These are phyloP conservation scores for Aspergillus cavernicola DNA, from an alignment of 495 filamentous ascomycete genomes.

Conservation along the genomic window DNA sequence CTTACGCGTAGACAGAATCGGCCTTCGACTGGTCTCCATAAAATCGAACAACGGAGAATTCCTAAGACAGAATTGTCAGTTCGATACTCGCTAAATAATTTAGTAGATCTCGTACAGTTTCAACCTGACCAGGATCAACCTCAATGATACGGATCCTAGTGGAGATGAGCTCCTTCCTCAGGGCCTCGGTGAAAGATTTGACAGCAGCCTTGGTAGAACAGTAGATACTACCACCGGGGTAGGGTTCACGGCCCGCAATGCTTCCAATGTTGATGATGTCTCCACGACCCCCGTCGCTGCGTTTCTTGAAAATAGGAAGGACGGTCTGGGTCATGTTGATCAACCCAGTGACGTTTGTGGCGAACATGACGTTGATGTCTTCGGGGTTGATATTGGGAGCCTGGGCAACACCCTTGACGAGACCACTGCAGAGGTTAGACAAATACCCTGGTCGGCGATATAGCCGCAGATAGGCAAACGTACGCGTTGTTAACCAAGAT, in stretches of 20 bases:
- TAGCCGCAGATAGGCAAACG: slow-evolving; percentile 27
- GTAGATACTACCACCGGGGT: slow-evolving; percentile 90
- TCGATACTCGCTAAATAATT: background rate
- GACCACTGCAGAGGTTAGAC: slow-evolving; percentile 51
- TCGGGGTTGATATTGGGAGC: slow-evolving; percentile 77
- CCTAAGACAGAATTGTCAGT: slow-evolving; percentile 39
- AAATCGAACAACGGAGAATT: slow-evolving; percentile 93
- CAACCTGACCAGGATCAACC: slow-evolving; percentile 93
- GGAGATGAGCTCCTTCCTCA: slow-evolving; percentile 85
- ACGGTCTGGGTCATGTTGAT: slow-evolving; percentile 97
- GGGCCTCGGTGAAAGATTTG: slow-evolving; percentile 79
- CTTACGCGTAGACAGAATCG: slow-evolving; percentile 91
- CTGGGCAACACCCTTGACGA: slow-evolving; percentile 84
- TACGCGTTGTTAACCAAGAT: slow-evolving; percentile 97
- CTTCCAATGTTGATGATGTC: slow-evolving; percentile 98
- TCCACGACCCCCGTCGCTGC: slow-evolving; percentile 72
- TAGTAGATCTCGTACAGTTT: slow-evolving; percentile 60
- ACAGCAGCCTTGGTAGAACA: slow-evolving; percentile 96
- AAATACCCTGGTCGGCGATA: background rate
- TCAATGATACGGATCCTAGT: slow-evolving; percentile 86
- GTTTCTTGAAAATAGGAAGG: slow-evolving; percentile 77
- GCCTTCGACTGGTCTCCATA: slow-evolving; percentile 91
- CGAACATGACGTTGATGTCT: slow-evolving; percentile 85
- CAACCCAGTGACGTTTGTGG: slow-evolving; percentile 88
- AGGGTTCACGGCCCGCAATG: slow-evolving; percentile 88